Evolutionary conservation across 2,329 filamentous ascomycete species (phyloP).

Genomic region (Epichloe gansuensis): DNA sequence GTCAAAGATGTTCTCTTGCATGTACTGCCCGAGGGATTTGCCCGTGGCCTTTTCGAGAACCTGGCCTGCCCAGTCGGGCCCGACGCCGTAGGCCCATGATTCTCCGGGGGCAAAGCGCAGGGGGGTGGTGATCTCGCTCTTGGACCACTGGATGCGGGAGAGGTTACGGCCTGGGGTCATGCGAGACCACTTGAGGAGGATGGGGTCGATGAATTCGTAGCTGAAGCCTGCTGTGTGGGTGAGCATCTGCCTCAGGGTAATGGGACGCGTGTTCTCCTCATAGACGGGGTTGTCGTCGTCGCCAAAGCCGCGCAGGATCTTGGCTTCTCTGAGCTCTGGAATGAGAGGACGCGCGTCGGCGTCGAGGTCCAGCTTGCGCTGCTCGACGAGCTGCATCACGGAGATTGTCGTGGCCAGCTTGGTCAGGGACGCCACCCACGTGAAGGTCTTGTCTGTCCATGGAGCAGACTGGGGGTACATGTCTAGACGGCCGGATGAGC

Average conservation of each 20-base stretch:
- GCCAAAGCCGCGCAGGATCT: slow-evolving; percentile 26
- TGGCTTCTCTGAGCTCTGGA: slow-evolving; percentile 20
- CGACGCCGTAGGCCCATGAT: slow-evolving; percentile 35
- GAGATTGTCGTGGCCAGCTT: slow-evolving; percentile 27
- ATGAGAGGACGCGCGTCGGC: slow-evolving; percentile 22
- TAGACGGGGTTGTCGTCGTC: slow-evolving; percentile 23
- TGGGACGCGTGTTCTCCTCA: slow-evolving; percentile 21
- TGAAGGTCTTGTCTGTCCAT: slow-evolving; percentile 22
- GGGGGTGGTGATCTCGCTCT: slow-evolving; percentile 30
- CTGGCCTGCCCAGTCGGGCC: slow-evolving; percentile 34
- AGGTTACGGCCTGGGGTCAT: slow-evolving; percentile 18
- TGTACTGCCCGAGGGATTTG: slow-evolving; percentile 23
- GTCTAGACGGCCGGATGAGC: slow-evolving; percentile 23
- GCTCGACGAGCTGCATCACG: slow-evolving; percentile 28
- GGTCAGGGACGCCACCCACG: slow-evolving; percentile 29
- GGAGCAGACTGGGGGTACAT: slow-evolving; percentile 15
- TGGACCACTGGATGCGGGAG: slow-evolving; percentile 19
- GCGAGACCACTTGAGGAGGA: slow-evolving; percentile 26
- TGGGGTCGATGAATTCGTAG: slow-evolving; percentile 29
- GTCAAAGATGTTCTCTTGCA: slow-evolving; percentile 23
- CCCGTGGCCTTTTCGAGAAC: slow-evolving; percentile 28
- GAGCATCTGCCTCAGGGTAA: slow-evolving; percentile 32
- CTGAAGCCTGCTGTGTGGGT: slow-evolving; percentile 36
- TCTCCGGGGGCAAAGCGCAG: slow-evolving; percentile 31
- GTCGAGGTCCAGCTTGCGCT: slow-evolving; percentile 21